phyloP scores from a whole-genome alignment of 2,329 filamentous ascomycete genomes.

The Microthyrium microscopicum region DNA sequence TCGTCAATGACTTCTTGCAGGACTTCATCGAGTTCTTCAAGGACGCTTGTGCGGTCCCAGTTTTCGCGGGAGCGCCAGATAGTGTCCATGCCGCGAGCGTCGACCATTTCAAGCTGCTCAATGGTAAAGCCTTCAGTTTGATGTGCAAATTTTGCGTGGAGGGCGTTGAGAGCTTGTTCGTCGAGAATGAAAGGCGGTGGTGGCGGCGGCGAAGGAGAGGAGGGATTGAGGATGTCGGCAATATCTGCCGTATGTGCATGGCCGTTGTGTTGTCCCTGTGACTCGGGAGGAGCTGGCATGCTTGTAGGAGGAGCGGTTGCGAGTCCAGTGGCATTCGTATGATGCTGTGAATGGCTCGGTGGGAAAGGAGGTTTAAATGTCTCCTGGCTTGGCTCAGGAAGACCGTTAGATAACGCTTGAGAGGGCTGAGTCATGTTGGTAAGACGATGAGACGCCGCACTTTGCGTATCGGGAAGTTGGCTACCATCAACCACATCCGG shows the following conservation, averaged over 20 bases:
- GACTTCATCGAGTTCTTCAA: background rate
- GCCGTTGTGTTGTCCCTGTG: background rate
- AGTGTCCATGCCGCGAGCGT: conserved; percentile 75
- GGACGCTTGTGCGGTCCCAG: conserved; percentile 50
- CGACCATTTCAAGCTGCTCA: conserved; percentile 90
- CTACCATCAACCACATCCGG: conserved; percentile 35
- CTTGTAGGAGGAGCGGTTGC: conserved; percentile 18
- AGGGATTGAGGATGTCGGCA: conserved; percentile 3
- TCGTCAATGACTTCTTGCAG: background rate
- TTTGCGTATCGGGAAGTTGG: conserved; percentile 48
- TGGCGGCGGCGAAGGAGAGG: conserved; percentile 9
- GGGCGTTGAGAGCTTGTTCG: conserved; percentile 32
- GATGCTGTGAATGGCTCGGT: conserved; percentile 1
- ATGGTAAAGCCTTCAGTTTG: conserved; percentile 65
- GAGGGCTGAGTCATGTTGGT: background rate
- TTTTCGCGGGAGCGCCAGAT: conserved; percentile 67
- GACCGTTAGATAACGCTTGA: background rate
- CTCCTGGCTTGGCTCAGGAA: background rate
- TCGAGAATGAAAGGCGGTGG: conserved; percentile 26
- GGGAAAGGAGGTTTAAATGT: background rate
- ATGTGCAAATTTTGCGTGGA: conserved; percentile 47
- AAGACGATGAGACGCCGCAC: no score
- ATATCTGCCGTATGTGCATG: conserved; percentile 5
- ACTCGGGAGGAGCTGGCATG: conserved; percentile 20
- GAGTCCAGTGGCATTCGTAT: background rate